Conservation (phyloP, 257 asterid genomes). For the Primulina huaijiensis region DNA sequence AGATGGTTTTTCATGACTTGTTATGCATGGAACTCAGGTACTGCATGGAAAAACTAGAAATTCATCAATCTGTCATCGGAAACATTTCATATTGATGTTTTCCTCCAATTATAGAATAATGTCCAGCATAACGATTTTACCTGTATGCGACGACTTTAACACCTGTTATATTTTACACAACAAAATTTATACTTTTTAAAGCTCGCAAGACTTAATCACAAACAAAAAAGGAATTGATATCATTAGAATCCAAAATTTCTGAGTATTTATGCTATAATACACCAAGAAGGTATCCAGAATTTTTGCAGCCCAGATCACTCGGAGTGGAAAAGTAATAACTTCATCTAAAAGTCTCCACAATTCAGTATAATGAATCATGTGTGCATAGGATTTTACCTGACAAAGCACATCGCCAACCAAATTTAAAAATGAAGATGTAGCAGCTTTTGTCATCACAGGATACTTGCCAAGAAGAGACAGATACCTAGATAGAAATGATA, state of each 20-base stretch:
- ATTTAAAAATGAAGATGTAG: slow-evolving; percentile 71
- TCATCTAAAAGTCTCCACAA: background rate
- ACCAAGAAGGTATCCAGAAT: background rate
- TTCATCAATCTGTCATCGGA: background rate
- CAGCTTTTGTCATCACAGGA: slow-evolving; percentile 83
- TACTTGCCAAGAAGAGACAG: slow-evolving; percentile 74
- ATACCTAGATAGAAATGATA: slow-evolving; percentile 56
- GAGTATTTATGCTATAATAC: slow-evolving; percentile 10
- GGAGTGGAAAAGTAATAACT: background rate
- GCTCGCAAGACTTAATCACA: background rate
- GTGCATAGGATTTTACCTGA: slow-evolving; percentile 55
- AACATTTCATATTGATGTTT: background rate
- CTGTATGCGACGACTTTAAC: too few species aligned
- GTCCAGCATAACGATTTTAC: too few species aligned
- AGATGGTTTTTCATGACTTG: slow-evolving; percentile 1
- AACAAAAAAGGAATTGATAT: background rate
- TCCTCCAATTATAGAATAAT: background rate
- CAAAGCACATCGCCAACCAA: slow-evolving; percentile 77
- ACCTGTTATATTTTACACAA: background rate
- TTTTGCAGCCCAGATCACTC: slow-evolving; percentile 3
- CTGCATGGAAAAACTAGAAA: background rate
- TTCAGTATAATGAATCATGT: slow-evolving; percentile 6
- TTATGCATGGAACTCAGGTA: background rate
- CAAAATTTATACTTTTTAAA: background rate
- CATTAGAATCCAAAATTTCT: background rate